phyloP scores from a whole-genome alignment of 495 filamentous ascomycete genomes.

The Lasiosphaeris hirsuta region DNA sequence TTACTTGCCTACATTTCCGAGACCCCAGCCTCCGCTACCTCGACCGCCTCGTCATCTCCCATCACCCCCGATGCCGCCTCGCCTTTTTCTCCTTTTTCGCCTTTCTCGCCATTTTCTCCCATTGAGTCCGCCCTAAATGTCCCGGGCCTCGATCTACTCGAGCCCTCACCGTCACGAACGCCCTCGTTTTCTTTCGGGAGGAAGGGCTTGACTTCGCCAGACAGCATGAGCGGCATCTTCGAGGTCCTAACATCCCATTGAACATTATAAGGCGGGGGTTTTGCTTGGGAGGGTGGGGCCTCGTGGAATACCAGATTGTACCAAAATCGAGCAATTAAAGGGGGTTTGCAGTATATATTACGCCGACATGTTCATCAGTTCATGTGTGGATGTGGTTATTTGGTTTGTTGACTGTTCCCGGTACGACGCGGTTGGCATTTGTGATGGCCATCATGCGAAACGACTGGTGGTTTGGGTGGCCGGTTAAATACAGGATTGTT shows the following conservation, averaged over 20 bases:
- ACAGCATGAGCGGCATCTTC: conserved; percentile 37
- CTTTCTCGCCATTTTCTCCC: conserved; percentile 22
- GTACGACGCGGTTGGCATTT: too few relatives aligned
- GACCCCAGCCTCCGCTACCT: conserved; percentile 16
- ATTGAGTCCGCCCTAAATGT: conserved; percentile 17
- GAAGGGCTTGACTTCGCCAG: conserved; percentile 15
- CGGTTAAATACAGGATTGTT: too few relatives aligned
- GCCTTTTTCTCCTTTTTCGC: conserved; percentile 22
- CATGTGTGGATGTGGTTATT: background rate
- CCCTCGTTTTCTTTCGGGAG: conserved; percentile 17
- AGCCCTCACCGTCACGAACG: conserved; percentile 28
- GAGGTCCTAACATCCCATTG: conserved; percentile 30
- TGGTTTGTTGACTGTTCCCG: background rate
- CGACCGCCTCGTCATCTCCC: conserved; percentile 29
- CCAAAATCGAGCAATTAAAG: conserved; percentile 10
- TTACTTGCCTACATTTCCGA: conserved; percentile 31
- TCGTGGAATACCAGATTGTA: conserved; percentile 13
- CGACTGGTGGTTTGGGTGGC: too few relatives aligned
- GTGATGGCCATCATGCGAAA: too few relatives aligned
- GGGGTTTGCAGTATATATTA: conserved; percentile 5
- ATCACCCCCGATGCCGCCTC: conserved; percentile 22
- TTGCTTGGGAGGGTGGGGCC: conserved; percentile 1
- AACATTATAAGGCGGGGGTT: background rate
- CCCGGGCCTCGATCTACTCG: conserved; percentile 34
- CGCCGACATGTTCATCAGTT: background rate